Evolutionary conservation across 345 rosid species (phyloP).

Genomic region (Stellera chamaejasme): DNA sequence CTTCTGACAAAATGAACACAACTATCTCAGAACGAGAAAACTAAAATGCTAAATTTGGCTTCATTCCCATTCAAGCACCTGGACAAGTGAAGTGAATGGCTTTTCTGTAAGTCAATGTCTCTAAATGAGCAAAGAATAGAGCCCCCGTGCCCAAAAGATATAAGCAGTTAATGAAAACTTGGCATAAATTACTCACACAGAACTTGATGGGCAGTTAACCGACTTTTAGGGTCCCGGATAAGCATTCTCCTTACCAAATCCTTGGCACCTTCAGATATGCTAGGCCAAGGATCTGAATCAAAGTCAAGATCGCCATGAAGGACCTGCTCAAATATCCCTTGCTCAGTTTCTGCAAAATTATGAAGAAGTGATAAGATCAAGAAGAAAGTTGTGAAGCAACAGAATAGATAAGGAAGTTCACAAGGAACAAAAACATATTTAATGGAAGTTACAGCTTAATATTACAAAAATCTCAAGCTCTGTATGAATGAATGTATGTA

Average conservation of each 20-base stretch:
- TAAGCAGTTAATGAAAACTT: not conserved
- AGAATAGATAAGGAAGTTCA: too few relatives aligned
- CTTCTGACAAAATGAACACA: too few relatives aligned
- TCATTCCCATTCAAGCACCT: too few relatives aligned
- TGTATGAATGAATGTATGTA: too few relatives aligned
- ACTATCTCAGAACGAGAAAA: too few relatives aligned
- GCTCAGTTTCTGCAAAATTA: slow-evolving; percentile 56
- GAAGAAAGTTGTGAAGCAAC: not conserved
- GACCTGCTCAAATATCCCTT: slow-evolving; percentile 84
- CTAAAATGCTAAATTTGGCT: too few relatives aligned
- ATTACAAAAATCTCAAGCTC: too few relatives aligned
- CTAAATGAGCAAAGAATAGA: too few relatives aligned
- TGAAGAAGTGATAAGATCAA: not conserved
- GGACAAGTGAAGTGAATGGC: too few relatives aligned
- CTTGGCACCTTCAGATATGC: slow-evolving; percentile 77
- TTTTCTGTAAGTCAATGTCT: too few relatives aligned
- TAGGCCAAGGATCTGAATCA: slow-evolving; percentile 83
- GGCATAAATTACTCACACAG: slow-evolving; percentile 44
- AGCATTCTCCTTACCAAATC: slow-evolving; percentile 88
- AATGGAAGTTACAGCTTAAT: too few relatives aligned
- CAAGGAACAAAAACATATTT: too few relatives aligned
- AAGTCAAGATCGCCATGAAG: slow-evolving; percentile 85
- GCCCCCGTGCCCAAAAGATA: not conserved
- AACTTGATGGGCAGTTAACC: slow-evolving; percentile 80
- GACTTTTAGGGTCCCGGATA: slow-evolving; percentile 62